Evolutionary conservation across 768 basidiomycete species (phyloP).

Genomic region (Leucogyrophana mollusca): DNA sequence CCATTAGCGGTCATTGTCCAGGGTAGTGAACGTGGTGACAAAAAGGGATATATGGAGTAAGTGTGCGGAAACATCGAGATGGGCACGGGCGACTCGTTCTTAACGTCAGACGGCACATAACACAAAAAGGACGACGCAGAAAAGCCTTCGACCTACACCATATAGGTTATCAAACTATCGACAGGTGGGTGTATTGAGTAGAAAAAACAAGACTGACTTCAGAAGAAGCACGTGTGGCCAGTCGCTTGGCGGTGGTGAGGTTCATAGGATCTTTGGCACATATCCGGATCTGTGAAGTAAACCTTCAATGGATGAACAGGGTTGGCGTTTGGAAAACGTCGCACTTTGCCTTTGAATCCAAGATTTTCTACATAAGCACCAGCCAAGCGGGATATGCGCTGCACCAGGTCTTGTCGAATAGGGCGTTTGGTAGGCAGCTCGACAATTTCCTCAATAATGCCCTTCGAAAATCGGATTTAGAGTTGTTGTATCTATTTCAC

Average conservation of each 20-base stretch:
- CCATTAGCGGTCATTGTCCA: conserved; percentile 44
- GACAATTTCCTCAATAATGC: conserved; percentile 30
- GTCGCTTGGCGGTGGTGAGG: conserved; percentile 45
- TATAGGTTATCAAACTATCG: conserved; percentile 2
- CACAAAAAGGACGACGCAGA: conserved; percentile 19
- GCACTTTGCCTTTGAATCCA: conserved; percentile 45
- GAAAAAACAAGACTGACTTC: conserved; percentile 40
- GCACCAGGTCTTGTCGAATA: conserved; percentile 48
- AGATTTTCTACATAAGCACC: conserved; percentile 61
- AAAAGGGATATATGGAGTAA: conserved; percentile 72
- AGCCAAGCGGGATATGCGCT: conserved; percentile 65
- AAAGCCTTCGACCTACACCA: conserved; percentile 17
- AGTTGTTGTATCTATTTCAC: background rate
- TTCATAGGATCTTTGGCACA: conserved; percentile 45
- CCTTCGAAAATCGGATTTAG: conserved; percentile 10
- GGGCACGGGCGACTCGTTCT: conserved; percentile 21
- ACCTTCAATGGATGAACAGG: conserved; percentile 1
- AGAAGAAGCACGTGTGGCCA: conserved; percentile 49
- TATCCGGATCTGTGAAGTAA: conserved; percentile 47
- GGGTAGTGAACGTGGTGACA: conserved; percentile 45
- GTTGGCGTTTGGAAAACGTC: conserved; percentile 1
- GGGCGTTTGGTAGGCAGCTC: conserved; percentile 43
- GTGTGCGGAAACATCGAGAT: conserved; percentile 29
- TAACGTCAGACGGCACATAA: conserved; percentile 29
- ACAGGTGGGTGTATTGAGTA: conserved; percentile 6